Base-by-base conservation (phyloP, 2,329 filamentous ascomycete species). In the Sarocladiaceae sp. region DNA sequence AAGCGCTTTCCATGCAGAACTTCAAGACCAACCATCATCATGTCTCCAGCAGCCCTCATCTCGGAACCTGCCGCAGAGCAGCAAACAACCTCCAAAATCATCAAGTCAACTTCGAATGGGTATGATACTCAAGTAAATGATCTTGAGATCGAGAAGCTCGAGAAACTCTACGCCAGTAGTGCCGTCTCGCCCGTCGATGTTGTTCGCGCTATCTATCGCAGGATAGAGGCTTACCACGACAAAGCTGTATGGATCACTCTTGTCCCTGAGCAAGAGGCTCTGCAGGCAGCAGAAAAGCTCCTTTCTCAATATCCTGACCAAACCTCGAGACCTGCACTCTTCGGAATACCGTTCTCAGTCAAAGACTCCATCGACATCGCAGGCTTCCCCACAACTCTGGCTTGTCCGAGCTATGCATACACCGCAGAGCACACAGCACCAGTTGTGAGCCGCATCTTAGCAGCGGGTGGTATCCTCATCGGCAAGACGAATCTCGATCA, bases 401-500 rank as follows among this genome's bases (percentile, higher is more conserved):
- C 72, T 1, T 80, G 78, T 53, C 72, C 74, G 26, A 64, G 65
- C 17, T 74, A 77, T 33, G 65, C 74, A 2, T 78, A 78, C 58
- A 67, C 68, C 1, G 71, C 80, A 1, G 64, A 66, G n/a, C 60
- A 64, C 6, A 76, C 70, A n/a, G 73, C 77, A 1, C 67, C 68
- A 3, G 73, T 76, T 1, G 73, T 79, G 20, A 65, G 74, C 20
- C 69, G 67, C 36, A 61, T 80, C 4, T 65, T 80, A 3, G 66
- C 70, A 4, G 73, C 75, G 13, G 80, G 80, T 5, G 81, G 72
- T 1, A 60, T 84, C 2, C 75, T 79, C 53, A 69, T 84, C 39
- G 81, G 81, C 26, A 84, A 84, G 60, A 71, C 71, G 12, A 56
- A 56, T 40, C 22, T 85, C 51, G 82, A 86, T 59, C 81, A 85